phyloP scores from a whole-genome alignment of 78 protist species.

The Dictyostelium discoideum region DNA sequence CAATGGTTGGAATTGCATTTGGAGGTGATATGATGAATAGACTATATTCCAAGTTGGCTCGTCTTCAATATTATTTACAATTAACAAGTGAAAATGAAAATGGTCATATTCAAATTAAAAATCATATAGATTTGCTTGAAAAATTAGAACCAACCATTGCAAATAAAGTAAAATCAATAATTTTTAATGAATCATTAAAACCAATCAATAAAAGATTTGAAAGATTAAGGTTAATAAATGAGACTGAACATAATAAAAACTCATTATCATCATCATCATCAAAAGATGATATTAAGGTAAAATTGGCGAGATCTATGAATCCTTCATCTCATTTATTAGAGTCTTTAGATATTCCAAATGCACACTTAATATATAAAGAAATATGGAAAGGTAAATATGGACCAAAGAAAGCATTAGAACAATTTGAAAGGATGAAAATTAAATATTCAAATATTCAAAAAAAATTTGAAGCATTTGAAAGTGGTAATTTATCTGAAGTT shows the following conservation, averaged over 20 bases:
- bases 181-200: background rate
- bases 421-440: background rate
- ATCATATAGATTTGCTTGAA: background rate
- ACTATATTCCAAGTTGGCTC: background rate
- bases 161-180: background rate
- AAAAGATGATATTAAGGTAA: background rate
- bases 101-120: background rate
- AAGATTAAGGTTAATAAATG: background rate
- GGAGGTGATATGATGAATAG: background rate
- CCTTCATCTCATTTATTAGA: background rate
- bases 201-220: background rate
- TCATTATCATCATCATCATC: background rate
- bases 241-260: background rate
- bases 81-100: background rate
- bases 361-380: background rate
- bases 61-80: background rate
- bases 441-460: background rate
- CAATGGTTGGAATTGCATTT: background rate
- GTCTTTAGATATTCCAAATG: background rate
- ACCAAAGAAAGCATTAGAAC: background rate
- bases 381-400: background rate
- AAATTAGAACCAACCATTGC: background rate
- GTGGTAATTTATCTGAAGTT: background rate
- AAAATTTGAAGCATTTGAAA: background rate
- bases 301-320: background rate